Percentiles rank a stretch among this genome's conserved stretches.
Conservation (phyloP, 305 asterid species). For the Nicotiana rustica region DNA sequence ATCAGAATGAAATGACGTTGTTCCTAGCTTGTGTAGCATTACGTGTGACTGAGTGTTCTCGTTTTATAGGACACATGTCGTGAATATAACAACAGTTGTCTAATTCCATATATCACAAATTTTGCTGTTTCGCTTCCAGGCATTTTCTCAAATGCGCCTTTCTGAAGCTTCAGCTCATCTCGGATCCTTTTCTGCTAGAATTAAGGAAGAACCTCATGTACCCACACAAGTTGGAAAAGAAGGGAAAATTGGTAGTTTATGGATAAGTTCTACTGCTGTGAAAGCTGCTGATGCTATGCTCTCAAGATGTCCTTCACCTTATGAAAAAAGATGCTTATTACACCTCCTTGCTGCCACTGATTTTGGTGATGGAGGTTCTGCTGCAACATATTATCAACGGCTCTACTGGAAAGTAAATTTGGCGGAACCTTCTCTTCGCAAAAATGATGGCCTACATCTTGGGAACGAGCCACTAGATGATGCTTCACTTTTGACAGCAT, state of each 20-base stretch:
- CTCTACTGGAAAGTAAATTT: slow-evolving; percentile 87
- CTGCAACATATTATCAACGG: slow-evolving; percentile 72
- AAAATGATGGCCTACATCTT: slow-evolving; percentile 82
- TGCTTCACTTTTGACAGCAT: slow-evolving; percentile 77
- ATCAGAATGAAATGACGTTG: not conserved
- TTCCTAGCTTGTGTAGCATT: slow-evolving; percentile 15
- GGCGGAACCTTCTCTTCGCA: slow-evolving; percentile 93
- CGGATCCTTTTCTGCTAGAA: slow-evolving; percentile 85
- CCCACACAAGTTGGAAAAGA: slow-evolving; percentile 63
- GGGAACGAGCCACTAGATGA: slow-evolving; percentile 88
- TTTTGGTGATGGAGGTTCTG: slow-evolving; percentile 92
- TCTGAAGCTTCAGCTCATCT: slow-evolving; percentile 96
- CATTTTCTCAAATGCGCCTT: slow-evolving; percentile 98
- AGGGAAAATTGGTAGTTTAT: slow-evolving; percentile 64
- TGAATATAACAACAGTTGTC: slow-evolving; percentile 24
- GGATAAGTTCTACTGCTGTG: slow-evolving; percentile 79
- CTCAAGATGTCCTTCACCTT: slow-evolving; percentile 84
- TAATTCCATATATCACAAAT: slow-evolving; percentile 21
- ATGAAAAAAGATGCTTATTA: slow-evolving; percentile 90
- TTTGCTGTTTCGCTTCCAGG: slow-evolving; percentile 57
- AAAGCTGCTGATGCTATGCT: slow-evolving; percentile 98
- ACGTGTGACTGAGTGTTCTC: not conserved
- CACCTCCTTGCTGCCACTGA: slow-evolving; percentile 90
- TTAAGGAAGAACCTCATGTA: slow-evolving; percentile 81
- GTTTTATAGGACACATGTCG: not conserved